Evolutionary conservation across 495 filamentous ascomycete species (phyloP), one percentile per base, ranked within the genome.

Genomic region (Viridothelium virens): DNA sequence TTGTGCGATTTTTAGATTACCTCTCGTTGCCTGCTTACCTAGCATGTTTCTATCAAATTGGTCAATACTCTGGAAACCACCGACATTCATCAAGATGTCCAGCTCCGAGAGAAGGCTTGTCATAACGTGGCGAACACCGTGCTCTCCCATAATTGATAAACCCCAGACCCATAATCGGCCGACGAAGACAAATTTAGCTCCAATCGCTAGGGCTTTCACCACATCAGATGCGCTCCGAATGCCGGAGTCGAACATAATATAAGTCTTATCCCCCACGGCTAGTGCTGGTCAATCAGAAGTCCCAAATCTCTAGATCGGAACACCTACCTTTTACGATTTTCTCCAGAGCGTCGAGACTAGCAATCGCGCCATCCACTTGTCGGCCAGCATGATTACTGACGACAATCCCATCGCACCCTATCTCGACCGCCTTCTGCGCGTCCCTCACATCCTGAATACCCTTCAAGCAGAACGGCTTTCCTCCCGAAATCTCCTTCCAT

Each of bases 31-130:
- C 78, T 14, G 14, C 53, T 59, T 36, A 59, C 53, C 53, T 64
- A 82, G 65, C 62, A 73, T 71, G 7, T 59, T 72, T 50, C 75
- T 66, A 62, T 82, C 77, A 62, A 87, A 83, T 61, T 86, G 79
- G n/a, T 74, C 72, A 12, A 87, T 71, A 31, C 74, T 74, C 37
- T 81, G 79, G 69, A 83, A 85, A 16, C 86, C 86, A n/a, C 79
- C 84, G n/a, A 84, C 80, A 47, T 80, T 83, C 82, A 89, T 84
- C 63, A 86, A 64, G 44, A 87, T 85, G 76, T 89, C 87, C 38
- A 89, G 83, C 63, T 89, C 86, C 0, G 85, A 85, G 59, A 90
- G 67, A 53, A 89, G 73, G 5, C 79, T 78, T 78, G 86, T 87
- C 79, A 88, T 79, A 1, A 88, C 84, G 77, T 89, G 85, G 0